Percentiles rank a stretch among this genome's conserved stretches.
Evolutionary conservation across 169 alveolate species (phyloP).

Genomic region (Eimeria acervulina): DNA sequence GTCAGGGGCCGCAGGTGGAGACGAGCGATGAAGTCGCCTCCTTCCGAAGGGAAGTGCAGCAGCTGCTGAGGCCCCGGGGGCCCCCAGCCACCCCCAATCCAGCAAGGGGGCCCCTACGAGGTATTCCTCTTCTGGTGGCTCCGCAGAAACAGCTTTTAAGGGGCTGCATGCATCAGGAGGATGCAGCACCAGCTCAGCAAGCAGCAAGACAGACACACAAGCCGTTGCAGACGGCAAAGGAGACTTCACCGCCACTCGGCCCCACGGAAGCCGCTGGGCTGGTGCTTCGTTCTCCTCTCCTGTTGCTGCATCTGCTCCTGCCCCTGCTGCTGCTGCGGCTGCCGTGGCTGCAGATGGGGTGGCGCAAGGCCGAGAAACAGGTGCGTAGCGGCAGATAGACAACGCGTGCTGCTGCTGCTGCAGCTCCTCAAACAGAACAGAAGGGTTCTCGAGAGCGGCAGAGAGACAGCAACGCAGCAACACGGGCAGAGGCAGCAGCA

Average conservation of each 20-base stretch:
- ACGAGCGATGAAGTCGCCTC: background rate
- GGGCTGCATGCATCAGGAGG: background rate
- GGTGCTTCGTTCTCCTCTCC: background rate
- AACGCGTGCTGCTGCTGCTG: conserved; percentile 70
- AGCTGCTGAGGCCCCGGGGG: conserved; percentile 58
- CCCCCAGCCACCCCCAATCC: conserved; percentile 39
- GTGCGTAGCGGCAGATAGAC: conserved; percentile 10
- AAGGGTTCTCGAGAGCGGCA: conserved; percentile 12
- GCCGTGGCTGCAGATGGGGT: background rate
- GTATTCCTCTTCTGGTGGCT: background rate
- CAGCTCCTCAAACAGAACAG: conserved; percentile 20
- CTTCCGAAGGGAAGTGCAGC: background rate
- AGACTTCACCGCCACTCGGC: conserved; percentile 63
- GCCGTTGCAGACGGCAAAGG: conserved; percentile 57
- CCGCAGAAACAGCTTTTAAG: background rate
- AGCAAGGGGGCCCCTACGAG: conserved; percentile 67
- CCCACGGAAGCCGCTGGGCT: conserved; percentile 20
- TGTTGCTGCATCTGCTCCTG: background rate
- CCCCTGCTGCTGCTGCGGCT: background rate
- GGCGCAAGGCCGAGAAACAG: background rate
- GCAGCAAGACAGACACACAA: conserved; percentile 46
- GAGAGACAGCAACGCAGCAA: conserved; percentile 49
- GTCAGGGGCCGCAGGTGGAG: background rate
- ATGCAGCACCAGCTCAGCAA: conserved; percentile 35
- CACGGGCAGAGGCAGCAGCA: conserved; percentile 52